Evolutionary conservation across 2,329 filamentous ascomycete species (phyloP).

Genomic region (Camptophora hylomeconis): DNA sequence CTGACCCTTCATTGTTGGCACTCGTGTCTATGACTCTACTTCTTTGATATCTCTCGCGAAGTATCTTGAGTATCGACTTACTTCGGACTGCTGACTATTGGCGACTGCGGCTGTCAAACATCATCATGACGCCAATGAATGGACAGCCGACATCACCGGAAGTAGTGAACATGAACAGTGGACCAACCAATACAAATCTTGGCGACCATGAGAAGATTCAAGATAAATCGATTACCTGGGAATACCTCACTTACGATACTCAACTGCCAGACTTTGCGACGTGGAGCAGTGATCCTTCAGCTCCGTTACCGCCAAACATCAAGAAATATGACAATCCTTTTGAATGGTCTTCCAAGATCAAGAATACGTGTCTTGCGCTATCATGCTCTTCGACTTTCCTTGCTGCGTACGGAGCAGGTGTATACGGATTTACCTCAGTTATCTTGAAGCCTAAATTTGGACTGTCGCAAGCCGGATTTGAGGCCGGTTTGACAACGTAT

Average conservation of each 20-base stretch:
- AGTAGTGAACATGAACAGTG: too few species aligned
- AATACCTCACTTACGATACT: slow-evolving; percentile 51
- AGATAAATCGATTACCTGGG: slow-evolving; percentile 38
- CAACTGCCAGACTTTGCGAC: slow-evolving; percentile 35
- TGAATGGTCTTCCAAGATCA: slow-evolving; percentile 56
- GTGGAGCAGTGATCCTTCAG: slow-evolving; percentile 20
- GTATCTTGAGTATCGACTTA: too few species aligned
- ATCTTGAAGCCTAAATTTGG: slow-evolving; percentile 55
- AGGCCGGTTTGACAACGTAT: slow-evolving; percentile 65
- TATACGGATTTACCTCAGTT: slow-evolving; percentile 57
- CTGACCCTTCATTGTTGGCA: too few species aligned
- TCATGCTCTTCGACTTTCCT: slow-evolving; percentile 64
- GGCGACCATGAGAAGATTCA: too few species aligned
- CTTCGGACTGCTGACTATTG: too few species aligned
- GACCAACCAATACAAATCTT: too few species aligned
- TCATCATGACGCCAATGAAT: too few species aligned
- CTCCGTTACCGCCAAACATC: slow-evolving; percentile 47
- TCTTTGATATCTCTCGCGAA: too few species aligned
- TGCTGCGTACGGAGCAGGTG: slow-evolving; percentile 69
- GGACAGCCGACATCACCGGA: too few species aligned
- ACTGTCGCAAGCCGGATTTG: slow-evolving; percentile 51
- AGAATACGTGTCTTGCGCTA: slow-evolving; percentile 57
- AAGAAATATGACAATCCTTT: slow-evolving; percentile 57
- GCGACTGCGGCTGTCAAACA: too few species aligned
- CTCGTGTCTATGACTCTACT: too few species aligned